Base-by-base conservation (phyloP, 176 grass and related monocot species). In the Aegilops umbellulata region DNA sequence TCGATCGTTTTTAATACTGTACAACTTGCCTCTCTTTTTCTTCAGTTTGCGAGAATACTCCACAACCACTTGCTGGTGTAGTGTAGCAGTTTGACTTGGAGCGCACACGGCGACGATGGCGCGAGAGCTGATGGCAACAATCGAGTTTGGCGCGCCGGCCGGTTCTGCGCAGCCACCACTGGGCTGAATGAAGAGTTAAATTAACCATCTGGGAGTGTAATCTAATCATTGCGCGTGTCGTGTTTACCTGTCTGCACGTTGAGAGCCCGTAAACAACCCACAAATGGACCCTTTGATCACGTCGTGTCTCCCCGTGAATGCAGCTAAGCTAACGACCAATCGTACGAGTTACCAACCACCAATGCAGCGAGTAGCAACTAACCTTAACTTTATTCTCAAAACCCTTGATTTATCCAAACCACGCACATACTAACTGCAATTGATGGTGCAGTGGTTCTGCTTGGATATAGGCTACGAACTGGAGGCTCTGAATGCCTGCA, bases 241-340 rank as follows among this genome's bases (percentile, higher is more conserved):
- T 65, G 77, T 65, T 64, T 74, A 38, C 69, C 14, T 62, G 73
- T 78, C 36, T 17, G 38, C 81, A 79, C 81, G 65, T 83, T 79
- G 15, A 13, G 25, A 20, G 26, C 16, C 29, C 16, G 61, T 36
- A 44, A 71, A 78, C 35, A 60, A 61, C 15, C 44, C 64, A 22
- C 38, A 4, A 25, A 57, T 27, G 15, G 64, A 31, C 32, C 32
- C 49, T 5, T 6, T 19, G 15, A 53, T 7, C 49, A 19, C 49
- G 15, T 53, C 49, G 49, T 53, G 49, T 53, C 5, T 51, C 5
- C 47, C 47, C 5, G 5, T 51, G 15, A 51, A 51, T 51, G 47
- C 15, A 19, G 16, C 49, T 51, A 51, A 51, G 47, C 47, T 53
- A 53, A 53, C 49, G 49, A 53, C 47, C 46, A 16, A 7, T 17